phyloP scores from a whole-genome alignment of 768 basidiomycete species.

The Kwoniella sp. region DNA sequence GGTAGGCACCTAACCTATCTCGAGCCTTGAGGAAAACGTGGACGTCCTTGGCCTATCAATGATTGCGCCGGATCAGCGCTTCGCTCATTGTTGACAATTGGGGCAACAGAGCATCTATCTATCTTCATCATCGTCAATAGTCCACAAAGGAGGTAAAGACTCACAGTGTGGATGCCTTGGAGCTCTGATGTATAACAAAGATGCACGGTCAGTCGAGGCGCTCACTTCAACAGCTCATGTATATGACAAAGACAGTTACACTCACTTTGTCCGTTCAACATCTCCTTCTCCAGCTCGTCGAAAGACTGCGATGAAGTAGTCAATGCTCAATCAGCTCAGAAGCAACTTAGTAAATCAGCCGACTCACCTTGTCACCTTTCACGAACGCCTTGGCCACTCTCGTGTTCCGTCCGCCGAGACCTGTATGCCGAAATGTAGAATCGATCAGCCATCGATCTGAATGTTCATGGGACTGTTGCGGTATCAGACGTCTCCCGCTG shows the following conservation, averaged over 20 bases:
- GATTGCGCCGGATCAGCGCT: too few relatives aligned
- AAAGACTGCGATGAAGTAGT: slow-evolving; percentile 52
- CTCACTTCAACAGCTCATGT: too few relatives aligned
- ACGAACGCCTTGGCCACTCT: slow-evolving; percentile 58
- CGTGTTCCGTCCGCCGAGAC: slow-evolving; percentile 52
- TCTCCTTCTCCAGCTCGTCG: slow-evolving; percentile 58
- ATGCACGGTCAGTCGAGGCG: neutral
- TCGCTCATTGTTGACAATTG: too few relatives aligned
- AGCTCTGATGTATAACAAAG: slow-evolving; percentile 47
- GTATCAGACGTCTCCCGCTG: too few relatives aligned
- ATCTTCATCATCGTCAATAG: too few relatives aligned
- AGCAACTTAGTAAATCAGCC: neutral
- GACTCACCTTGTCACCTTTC: slow-evolving; percentile 57
- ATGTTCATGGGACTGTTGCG: too few relatives aligned
- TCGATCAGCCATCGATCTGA: neutral
- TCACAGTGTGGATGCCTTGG: slow-evolving; percentile 57
- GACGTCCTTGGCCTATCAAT: slow-evolving; percentile 56
- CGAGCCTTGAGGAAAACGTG: slow-evolving; percentile 57
- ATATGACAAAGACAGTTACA: too few relatives aligned
- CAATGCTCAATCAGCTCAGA: neutral
- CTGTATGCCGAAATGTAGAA: slow-evolving; percentile 11
- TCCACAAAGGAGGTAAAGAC: too few relatives aligned
- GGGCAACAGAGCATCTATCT: too few relatives aligned
- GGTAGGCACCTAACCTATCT: slow-evolving; percentile 57
- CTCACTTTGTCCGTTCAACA: slow-evolving; percentile 59